A percentile compares a stretch with the other conserved stretches of the same genome.
These are phyloP conservation scores for Plasmodium coatneyi DNA, from an alignment of 169 alveolate genomes.

Conservation along the genomic window DNA sequence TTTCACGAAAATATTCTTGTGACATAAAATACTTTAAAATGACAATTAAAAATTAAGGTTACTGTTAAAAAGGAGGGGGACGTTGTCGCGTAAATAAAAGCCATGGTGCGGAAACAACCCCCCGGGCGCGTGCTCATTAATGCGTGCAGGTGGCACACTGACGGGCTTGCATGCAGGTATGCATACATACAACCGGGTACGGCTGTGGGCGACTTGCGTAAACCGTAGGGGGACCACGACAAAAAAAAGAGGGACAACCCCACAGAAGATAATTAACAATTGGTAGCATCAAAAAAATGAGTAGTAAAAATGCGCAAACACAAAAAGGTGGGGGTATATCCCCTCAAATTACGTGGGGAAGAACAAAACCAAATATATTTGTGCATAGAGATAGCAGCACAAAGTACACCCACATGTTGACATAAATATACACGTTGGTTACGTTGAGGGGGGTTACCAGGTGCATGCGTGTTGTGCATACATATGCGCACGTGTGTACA, in stretches of 20 bases:
- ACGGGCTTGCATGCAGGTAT: not conserved
- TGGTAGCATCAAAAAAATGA: not conserved
- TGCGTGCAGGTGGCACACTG: not conserved
- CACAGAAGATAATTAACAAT: constrained; percentile 3
- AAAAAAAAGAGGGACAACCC: not conserved
- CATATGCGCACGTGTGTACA: not conserved
- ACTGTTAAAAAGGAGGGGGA: not conserved
- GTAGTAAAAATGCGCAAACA: not conserved
- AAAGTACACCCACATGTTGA: not conserved
- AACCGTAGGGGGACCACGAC: not conserved
- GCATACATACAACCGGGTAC: not conserved
- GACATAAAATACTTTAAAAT: constrained; percentile 11
- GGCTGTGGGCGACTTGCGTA: not conserved
- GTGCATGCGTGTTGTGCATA: not conserved
- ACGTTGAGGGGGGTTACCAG: not conserved
- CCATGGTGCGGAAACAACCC: not conserved
- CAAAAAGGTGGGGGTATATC: not conserved
- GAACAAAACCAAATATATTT: not conserved
- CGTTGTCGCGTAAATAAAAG: not conserved
- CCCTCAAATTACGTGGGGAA: not conserved
- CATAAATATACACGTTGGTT: not conserved
- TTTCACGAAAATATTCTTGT: not conserved
- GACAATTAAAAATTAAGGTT: not conserved
- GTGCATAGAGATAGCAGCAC: not conserved
- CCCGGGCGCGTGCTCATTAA: not conserved